phyloP scores from a whole-genome alignment of 805 yeast species.

The Sugiyamaella boreocaroliniensis region DNA sequence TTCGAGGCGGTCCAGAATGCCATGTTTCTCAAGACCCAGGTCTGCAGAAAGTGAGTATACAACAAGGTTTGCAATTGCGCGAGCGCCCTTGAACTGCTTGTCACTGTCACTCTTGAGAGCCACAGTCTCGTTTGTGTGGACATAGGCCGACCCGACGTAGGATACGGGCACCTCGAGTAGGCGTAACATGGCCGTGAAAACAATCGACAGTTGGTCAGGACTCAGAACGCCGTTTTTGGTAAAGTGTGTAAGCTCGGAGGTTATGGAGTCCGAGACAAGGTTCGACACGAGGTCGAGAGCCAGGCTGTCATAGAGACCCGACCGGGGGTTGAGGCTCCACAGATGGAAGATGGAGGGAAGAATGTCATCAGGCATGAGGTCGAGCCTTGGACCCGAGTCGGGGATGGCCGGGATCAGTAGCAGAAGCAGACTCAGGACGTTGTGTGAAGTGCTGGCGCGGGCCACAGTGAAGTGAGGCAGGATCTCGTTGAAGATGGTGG shows the following conservation, averaged over 20 bases:
- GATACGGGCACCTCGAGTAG: conserved; percentile 42
- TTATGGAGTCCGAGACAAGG: conserved; percentile 37
- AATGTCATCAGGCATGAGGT: conserved; percentile 40
- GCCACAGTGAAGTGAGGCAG: conserved; percentile 20
- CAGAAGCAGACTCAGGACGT: conserved; percentile 16
- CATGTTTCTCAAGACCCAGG: conserved; percentile 34
- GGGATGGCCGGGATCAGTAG: conserved; percentile 20
- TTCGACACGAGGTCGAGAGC: conserved; percentile 59
- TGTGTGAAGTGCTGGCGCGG: conserved; percentile 21
- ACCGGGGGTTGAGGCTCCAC: conserved; percentile 55
- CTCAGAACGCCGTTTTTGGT: conserved; percentile 60
- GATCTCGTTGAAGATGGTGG: conserved; percentile 22
- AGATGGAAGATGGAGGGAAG: conserved; percentile 63
- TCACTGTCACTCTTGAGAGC: conserved; percentile 17
- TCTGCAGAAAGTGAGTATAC: conserved; percentile 55
- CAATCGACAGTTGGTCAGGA: conserved; percentile 50
- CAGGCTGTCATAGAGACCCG: conserved; percentile 52
- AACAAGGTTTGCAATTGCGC: conserved; percentile 46
- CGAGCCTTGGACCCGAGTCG: conserved; percentile 7
- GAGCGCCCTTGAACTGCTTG: conserved; percentile 19
- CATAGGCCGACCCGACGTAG: conserved; percentile 39
- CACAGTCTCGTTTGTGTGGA: conserved; percentile 23
- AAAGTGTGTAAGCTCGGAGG: conserved; percentile 31
- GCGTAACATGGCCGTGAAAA: conserved; percentile 44
- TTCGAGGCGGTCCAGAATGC: conserved; percentile 46